Conservation (phyloP, 805 yeast genomes). For the Cyberlindnera petersonii region DNA sequence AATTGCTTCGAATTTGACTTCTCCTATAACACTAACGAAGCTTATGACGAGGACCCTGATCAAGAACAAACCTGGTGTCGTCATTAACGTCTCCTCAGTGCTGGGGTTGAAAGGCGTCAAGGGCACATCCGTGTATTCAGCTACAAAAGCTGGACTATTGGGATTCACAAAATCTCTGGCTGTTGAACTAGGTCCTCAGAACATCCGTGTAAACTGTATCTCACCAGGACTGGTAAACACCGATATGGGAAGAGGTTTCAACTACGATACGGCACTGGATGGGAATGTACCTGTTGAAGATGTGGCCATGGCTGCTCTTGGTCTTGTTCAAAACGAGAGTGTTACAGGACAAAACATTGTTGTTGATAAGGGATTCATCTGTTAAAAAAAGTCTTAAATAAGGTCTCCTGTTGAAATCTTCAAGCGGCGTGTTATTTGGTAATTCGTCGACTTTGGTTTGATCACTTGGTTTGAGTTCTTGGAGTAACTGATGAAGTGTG, state of each 20-base stretch:
- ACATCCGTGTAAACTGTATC: constrained; percentile 59
- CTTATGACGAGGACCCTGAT: constrained; percentile 50
- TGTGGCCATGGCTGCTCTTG: constrained; percentile 24
- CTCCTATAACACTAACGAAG: constrained; percentile 59
- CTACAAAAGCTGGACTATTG: constrained; percentile 65
- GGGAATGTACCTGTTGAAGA: constrained; percentile 22
- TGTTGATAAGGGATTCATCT: constrained; percentile 29
- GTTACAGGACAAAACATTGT: constrained; percentile 31
- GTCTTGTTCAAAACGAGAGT: constrained; percentile 20
- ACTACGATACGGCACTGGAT: constrained; percentile 20
- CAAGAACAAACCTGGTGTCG: constrained; percentile 31
- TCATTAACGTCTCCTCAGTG: constrained; percentile 66
- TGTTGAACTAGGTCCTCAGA: constrained; percentile 47
- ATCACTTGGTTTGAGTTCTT: neutral
- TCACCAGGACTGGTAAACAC: constrained; percentile 70
- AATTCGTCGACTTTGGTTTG: neutral
- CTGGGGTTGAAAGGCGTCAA: constrained; percentile 44
- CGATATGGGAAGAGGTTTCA: constrained; percentile 42
- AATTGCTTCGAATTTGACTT: constrained; percentile 51
- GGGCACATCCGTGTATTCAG: constrained; percentile 66
- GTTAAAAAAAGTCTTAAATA: constrained; percentile 8
- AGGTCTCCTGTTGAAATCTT: constrained; percentile 10
- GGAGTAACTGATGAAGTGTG: neutral
- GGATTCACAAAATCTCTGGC: constrained; percentile 61
- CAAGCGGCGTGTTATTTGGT: constrained; percentile 2